phyloP scores from a whole-genome alignment of 306 rosid genomes.

The Cucurbita maxima region DNA sequence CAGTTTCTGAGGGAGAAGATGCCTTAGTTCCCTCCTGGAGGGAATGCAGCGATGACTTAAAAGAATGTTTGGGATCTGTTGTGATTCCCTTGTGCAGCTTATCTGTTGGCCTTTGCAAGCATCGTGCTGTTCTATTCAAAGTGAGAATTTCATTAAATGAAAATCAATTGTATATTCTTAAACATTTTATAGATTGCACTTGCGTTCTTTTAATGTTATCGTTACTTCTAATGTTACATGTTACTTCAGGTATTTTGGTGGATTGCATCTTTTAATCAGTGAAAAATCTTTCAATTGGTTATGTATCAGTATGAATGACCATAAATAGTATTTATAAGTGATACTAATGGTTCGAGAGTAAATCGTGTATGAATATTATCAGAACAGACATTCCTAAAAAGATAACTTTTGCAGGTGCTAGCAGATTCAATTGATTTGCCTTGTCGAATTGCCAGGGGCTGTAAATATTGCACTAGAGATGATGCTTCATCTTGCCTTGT shows the following conservation, averaged over 20 bases:
- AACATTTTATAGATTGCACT: background rate
- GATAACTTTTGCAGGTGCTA: slow-evolving; percentile 44
- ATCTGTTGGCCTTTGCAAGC: slow-evolving; percentile 88
- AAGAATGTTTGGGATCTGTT: slow-evolving; percentile 75
- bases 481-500: slow-evolving; percentile 95
- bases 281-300: no score
- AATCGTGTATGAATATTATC: background rate
- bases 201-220: background rate
- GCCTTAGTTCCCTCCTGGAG: slow-evolving; percentile 57
- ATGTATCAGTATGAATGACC: background rate
- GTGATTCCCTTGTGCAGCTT: slow-evolving; percentile 91
- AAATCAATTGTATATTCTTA: background rate
- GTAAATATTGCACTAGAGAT: slow-evolving; percentile 74
- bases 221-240: background rate
- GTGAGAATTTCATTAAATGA: slow-evolving; percentile 32
- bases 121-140: slow-evolving; percentile 85
- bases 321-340: background rate
- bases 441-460: slow-evolving; percentile 95
- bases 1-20: slow-evolving; percentile 64
- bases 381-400: background rate
- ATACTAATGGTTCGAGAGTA: background rate
- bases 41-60: slow-evolving; percentile 65
- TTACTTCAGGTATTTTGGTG: background rate
- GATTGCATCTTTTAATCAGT: background rate
- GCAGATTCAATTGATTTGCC: slow-evolving; percentile 78